phyloP scores from a whole-genome alignment of 495 filamentous ascomycete genomes.

The Trichoderma asperelloides region DNA sequence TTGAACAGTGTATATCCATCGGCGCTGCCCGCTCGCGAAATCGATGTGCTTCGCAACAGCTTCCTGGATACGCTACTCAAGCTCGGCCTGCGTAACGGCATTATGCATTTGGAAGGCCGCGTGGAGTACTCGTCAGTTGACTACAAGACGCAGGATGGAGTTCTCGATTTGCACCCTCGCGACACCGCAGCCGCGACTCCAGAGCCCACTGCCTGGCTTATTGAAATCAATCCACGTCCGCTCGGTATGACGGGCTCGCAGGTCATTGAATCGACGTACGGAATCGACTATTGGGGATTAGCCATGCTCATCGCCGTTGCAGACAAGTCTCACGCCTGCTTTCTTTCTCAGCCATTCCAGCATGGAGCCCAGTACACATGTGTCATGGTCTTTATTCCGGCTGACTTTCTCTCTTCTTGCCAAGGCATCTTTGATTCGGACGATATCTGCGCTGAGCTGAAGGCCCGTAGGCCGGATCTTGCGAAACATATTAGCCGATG shows the following conservation, averaged over 20 bases:
- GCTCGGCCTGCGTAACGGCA: constrained; percentile 24
- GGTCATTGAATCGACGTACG: constrained; percentile 28
- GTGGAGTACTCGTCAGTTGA: constrained; percentile 17
- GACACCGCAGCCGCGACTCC: constrained; percentile 5
- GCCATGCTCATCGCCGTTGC: constrained; percentile 21
- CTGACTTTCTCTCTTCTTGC: constrained; percentile 18
- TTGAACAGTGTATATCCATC: constrained; percentile 30
- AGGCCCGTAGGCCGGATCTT: constrained; percentile 24
- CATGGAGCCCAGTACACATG: constrained; percentile 21
- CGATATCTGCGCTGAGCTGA: constrained; percentile 28
- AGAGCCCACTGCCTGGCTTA: constrained; percentile 21
- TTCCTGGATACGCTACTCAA: constrained; percentile 24
- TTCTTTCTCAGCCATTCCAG: constrained; percentile 22
- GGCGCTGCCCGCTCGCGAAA: constrained; percentile 27
- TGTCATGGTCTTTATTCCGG: constrained; percentile 19
- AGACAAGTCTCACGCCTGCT: constrained; percentile 20
- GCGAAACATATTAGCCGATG: constrained; percentile 20
- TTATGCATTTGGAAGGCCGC: constrained; percentile 24
- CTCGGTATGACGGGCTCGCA: constrained; percentile 23
- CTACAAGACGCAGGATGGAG: constrained; percentile 14
- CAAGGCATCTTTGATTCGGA: constrained; percentile 30
- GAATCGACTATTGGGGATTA: constrained; percentile 32
- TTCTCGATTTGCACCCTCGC: constrained; percentile 10
- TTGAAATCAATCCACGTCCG: constrained; percentile 32
- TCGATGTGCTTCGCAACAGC: constrained; percentile 19